Conservation (phyloP, 225 moss, liverwort and hornwort genomes). For the Thuidium tamariscinum region DNA sequence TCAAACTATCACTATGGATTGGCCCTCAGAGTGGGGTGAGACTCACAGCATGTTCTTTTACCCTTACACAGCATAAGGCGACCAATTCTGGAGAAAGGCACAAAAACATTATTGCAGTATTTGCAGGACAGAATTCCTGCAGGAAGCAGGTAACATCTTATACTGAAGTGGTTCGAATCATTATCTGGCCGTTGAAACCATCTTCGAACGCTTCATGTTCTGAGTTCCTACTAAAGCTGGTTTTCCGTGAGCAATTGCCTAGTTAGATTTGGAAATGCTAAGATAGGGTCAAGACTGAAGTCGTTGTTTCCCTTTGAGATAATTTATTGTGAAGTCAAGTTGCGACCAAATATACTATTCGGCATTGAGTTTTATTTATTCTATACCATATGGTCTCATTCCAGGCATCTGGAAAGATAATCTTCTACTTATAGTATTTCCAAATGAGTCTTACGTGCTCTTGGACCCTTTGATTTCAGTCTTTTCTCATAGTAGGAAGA, state of each 20-base stretch:
- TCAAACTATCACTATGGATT: not conserved
- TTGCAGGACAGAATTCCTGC: conserved; percentile 60
- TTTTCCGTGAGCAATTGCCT: not conserved
- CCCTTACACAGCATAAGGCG: conserved; percentile 54
- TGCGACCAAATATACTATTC: not conserved
- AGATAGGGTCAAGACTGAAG: not conserved
- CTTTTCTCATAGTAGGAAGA: not conserved
- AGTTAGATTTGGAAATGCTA: not conserved
- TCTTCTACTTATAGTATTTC: not conserved
- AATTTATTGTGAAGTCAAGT: not conserved
- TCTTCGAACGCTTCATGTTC: not conserved
- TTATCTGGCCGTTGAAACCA: not conserved
- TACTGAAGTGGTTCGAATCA: not conserved
- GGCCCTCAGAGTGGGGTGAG: not conserved
- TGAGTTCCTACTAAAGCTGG: not conserved
- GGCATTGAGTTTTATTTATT: not conserved
- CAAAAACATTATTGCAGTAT: conserved; percentile 72
- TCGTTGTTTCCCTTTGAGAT: not conserved
- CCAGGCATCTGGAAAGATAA: not conserved
- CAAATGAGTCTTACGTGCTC: not conserved
- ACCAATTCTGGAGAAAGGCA: conserved; percentile 74
- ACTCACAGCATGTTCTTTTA: not conserved
- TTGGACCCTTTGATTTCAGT: not conserved
- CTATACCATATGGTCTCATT: not conserved
- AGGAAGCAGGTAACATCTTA: conserved; percentile 1